Evolutionary conservation across 257 asterid genomes (phyloP), one percentile per base, ranked within the genome.

Genomic region (Lantana camara): DNA sequence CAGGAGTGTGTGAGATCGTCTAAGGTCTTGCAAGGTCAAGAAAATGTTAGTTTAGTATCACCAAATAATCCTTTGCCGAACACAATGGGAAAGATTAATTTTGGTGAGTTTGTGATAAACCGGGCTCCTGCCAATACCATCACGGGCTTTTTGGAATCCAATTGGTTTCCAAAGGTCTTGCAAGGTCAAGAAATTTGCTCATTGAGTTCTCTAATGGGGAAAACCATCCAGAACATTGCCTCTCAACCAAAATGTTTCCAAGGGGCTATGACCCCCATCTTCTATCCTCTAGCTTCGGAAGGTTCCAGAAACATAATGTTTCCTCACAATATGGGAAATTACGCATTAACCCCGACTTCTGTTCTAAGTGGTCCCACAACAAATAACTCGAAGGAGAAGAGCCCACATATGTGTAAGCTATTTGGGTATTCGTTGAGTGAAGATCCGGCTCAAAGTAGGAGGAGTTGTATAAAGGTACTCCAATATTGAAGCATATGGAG

Each of bases 161-260:
- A 74, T 75, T 81, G 95, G 81, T 88, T 86, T 81, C 96, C 96
- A 61, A 86, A 80, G 97, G 99, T 94, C 97, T 94, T 94, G 97
- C 99, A 94, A 94, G 99, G 99, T 94, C 99, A 94, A 94, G 97
- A 94, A 94, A 88, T 94, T 83, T 87, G 91, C 80, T 83, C 93
- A 22, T 70, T 83, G 76, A 85, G 87, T 73, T 82, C 91, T 47
- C 82, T 89, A 57, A 68, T 84, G 22, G 84, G 88, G 67, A 89
- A 84, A 79, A 71, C 69, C 60, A 89, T 78, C 66, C 64, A 71
- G 20, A 73, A 64, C 50, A 67, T 72, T 52, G 72, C 32, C 5
- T 2, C 32, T 27, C 32, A 27, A 27, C 5, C 32, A 27, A 27
- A 27, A 27, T 27, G 32, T 27, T 27, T 27, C 32, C 32, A 75